Percentiles rank a stretch among this genome's conserved stretches.
Conservation (phyloP, 805 yeast genomes). For the Spathaspora hagerdaliae region DNA sequence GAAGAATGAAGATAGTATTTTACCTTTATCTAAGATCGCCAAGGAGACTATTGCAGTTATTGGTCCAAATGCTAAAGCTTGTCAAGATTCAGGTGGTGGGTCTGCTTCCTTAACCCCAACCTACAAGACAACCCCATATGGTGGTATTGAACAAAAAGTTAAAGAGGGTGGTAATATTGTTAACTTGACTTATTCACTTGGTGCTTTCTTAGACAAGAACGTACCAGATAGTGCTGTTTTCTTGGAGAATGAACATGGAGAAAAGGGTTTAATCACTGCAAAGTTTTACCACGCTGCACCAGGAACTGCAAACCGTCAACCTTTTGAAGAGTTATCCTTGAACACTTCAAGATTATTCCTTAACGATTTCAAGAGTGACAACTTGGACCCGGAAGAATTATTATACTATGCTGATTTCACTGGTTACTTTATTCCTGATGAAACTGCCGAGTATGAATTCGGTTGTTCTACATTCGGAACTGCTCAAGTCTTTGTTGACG, state of each 20-base stretch:
- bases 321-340: conserved; percentile 14
- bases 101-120: conserved; percentile 51
- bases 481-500: conserved; percentile 52
- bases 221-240: conserved; percentile 26
- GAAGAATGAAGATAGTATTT: conserved; percentile 45
- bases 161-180: conserved; percentile 21
- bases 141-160: conserved; percentile 37
- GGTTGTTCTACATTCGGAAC: conserved; percentile 54
- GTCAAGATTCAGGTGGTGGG: conserved; percentile 59
- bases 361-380: conserved; percentile 19
- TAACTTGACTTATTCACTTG: conserved; percentile 23
- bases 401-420: conserved; percentile 43
- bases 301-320: conserved; percentile 10
- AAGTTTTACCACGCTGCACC: conserved; percentile 16
- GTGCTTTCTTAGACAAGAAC: conserved; percentile 28
- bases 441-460: conserved; percentile 45
- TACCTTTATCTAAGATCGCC: conserved; percentile 40
- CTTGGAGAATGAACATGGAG: conserved; percentile 18
- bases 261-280: conserved; percentile 15
- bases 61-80: conserved; percentile 55
- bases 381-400: conserved; percentile 13
- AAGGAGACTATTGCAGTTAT: conserved; percentile 41
- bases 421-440: conserved; percentile 44
- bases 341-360: conserved; percentile 18
- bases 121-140: conserved; percentile 45